phyloP scores from a whole-genome alignment of 1,284 basidiomycete genomes.

The Flammula alnicola region DNA sequence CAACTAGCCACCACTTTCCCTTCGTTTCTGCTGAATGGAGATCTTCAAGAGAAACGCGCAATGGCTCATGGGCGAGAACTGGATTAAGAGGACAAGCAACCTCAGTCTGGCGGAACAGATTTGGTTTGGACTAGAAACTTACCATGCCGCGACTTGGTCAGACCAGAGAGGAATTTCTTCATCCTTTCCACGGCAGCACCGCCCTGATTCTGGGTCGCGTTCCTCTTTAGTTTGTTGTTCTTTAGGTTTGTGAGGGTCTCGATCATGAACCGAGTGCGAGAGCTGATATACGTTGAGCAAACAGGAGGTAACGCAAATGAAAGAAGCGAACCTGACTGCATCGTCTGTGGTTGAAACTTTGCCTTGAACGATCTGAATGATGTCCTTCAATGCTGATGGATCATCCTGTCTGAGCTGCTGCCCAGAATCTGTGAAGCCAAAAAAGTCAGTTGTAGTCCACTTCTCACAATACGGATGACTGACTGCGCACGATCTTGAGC shows the following conservation, averaged over 20 bases:
- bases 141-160: slow-evolving; percentile 83
- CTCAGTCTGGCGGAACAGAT: neutral
- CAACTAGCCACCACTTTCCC: slow-evolving; percentile 99
- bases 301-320: neutral
- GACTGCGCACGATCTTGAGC: slow-evolving; percentile 86
- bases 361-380: slow-evolving; percentile 82
- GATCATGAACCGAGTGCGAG: slow-evolving; percentile 89
- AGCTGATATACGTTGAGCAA: slow-evolving; percentile 47
- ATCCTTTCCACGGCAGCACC: slow-evolving; percentile 79
- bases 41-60: slow-evolving; percentile 86
- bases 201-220: slow-evolving; percentile 62
- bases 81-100: neutral
- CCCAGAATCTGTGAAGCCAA: slow-evolving; percentile 67
- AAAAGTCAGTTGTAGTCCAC: neutral
- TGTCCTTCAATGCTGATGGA: slow-evolving; percentile 82
- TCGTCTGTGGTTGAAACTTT: slow-evolving; percentile 65
- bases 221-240: slow-evolving; percentile 85
- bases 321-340: slow-evolving; percentile 57
- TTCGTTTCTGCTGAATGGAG: slow-evolving; percentile 83
- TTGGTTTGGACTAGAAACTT: slow-evolving; percentile 15
- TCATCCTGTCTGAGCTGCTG: slow-evolving; percentile 89
- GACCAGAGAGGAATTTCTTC: slow-evolving; percentile 80
- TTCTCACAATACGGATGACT: slow-evolving; percentile 31
- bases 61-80: slow-evolving; percentile 84
- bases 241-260: slow-evolving; percentile 90